A percentile compares a stretch with the other conserved stretches of the same genome.
Conservation (phyloP, 2,329 filamentous ascomycete species). For the Aspergillus sp. region DNA sequence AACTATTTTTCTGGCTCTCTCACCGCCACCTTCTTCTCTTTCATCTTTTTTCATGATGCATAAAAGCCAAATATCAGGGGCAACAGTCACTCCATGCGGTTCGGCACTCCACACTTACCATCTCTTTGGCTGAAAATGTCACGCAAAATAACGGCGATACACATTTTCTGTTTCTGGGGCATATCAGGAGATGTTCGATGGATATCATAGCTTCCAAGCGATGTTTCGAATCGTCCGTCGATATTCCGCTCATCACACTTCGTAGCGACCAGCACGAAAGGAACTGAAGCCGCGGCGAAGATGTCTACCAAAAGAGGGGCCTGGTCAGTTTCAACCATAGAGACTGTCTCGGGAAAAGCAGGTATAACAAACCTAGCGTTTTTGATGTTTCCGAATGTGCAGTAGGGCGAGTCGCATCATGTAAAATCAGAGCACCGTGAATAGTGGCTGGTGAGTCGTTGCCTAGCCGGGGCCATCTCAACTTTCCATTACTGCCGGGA, state of each 20-base stretch:
- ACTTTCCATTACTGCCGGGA: slow-evolving; percentile 48
- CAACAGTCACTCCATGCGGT: background rate
- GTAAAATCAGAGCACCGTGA: slow-evolving; percentile 81
- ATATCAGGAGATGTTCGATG: slow-evolving; percentile 71
- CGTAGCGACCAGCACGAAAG: slow-evolving; percentile 79
- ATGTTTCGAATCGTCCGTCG: slow-evolving; percentile 69
- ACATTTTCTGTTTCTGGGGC: slow-evolving; percentile 71
- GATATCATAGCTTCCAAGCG: slow-evolving; percentile 68
- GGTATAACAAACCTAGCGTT: slow-evolving; percentile 68
- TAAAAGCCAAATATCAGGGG: background rate
- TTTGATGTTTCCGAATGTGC: slow-evolving; percentile 73
- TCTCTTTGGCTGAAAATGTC: slow-evolving; percentile 66
- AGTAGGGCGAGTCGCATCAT: slow-evolving; percentile 78
- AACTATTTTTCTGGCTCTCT: slow-evolving; percentile 2
- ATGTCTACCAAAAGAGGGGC: slow-evolving; percentile 56
- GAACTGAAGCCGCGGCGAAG: slow-evolving; percentile 69
- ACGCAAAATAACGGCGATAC: slow-evolving; percentile 72
- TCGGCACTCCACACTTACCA: slow-evolving; percentile 55
- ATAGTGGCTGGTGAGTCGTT: slow-evolving; percentile 71
- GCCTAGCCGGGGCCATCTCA: slow-evolving; percentile 53
- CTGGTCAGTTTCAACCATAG: slow-evolving; percentile 6
- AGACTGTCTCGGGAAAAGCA: background rate
- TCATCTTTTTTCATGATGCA: background rate
- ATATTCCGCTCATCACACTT: slow-evolving; percentile 81
- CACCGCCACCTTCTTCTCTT: background rate